These are phyloP conservation scores for Zizania palustris DNA, from an alignment of 202 grass and related monocot genomes.

Conservation along the genomic window DNA sequence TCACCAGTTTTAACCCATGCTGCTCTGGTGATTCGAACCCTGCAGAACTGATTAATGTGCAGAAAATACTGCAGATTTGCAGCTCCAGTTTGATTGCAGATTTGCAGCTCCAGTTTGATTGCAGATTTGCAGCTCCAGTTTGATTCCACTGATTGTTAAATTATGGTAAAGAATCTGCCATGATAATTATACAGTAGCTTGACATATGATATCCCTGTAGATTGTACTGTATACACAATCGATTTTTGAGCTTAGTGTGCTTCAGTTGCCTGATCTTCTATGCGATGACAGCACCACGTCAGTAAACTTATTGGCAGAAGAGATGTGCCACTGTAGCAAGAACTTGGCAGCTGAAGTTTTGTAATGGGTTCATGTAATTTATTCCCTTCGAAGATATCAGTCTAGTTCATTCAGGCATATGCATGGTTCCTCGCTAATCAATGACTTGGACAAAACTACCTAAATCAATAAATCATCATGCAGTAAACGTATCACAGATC, in stretches of 20 bases:
- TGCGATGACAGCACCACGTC: neutral
- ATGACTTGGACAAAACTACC: too few species aligned
- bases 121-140: neutral
- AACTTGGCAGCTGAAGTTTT: neutral
- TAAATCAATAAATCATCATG: too few species aligned
- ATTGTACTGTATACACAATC: slow-evolving; percentile 30
- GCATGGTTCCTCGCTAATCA: neutral
- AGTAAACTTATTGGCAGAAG: neutral
- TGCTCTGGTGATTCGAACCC: neutral
- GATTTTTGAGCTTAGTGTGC: neutral
- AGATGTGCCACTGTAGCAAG: neutral
- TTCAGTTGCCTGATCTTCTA: neutral
- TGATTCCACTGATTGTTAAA: neutral
- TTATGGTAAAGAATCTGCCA: neutral
- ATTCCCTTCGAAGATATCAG: neutral
- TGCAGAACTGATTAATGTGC: neutral
- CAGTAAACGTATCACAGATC: too few species aligned
- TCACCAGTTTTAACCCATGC: neutral
- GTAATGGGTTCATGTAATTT: neutral
- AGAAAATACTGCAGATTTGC: slow-evolving; percentile 2
- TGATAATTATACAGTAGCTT: neutral
- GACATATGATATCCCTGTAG: slow-evolving; percentile 27
- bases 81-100: neutral
- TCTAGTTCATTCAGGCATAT: neutral
- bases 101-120: too few species aligned